Conservation (phyloP, 169 alveolate species). For the Cryptosporidium andersoni region DNA sequence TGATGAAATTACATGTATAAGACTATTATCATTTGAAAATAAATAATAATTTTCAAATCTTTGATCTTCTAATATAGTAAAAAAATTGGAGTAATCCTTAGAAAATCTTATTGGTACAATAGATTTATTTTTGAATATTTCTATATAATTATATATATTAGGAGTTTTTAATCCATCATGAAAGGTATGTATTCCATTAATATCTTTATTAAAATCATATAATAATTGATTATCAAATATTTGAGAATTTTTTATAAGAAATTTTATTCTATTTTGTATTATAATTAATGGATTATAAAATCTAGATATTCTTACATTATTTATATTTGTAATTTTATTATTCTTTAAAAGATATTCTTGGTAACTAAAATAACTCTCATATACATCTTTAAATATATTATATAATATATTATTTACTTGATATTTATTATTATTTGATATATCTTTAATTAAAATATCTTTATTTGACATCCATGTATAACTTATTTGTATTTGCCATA, state of each 20-base stretch:
- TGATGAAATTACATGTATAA: neutral
- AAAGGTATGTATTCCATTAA: neutral
- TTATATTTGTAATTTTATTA: neutral
- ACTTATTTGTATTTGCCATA: conserved; percentile 40
- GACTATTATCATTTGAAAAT: neutral
- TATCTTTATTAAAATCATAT: neutral
- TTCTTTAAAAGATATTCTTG: neutral
- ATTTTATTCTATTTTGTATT: neutral
- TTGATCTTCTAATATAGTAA: neutral
- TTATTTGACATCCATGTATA: neutral
- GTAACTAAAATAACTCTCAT: neutral
- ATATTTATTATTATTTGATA: neutral
- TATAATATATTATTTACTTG: neutral
- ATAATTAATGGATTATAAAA: neutral
- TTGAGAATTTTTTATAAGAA: neutral
- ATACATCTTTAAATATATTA: neutral
- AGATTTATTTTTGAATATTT: too few species aligned
- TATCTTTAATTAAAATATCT: neutral
- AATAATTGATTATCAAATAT: neutral
- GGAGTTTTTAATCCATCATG: too few species aligned
- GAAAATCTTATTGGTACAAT: neutral
- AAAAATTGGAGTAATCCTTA: neutral
- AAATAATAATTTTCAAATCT: neutral
- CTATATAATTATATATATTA: too few species aligned
- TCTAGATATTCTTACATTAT: neutral